These are phyloP conservation scores for Suhomyces faveliae DNA, from an alignment of 805 yeast species.

Conservation along the genomic window DNA sequence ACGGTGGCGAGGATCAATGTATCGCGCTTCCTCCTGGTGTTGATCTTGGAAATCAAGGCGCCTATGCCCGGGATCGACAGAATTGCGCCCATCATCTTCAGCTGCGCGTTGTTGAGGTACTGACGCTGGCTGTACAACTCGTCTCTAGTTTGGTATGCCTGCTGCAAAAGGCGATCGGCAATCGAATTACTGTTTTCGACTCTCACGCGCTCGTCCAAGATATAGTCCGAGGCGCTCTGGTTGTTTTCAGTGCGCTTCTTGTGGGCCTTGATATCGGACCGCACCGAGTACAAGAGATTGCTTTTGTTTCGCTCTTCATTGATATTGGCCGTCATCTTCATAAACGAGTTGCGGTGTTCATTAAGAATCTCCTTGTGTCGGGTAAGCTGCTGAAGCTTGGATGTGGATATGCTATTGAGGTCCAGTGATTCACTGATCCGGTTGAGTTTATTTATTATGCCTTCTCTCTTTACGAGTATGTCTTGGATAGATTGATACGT, in stretches of 20 bases:
- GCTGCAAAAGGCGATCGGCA: constrained; percentile 77
- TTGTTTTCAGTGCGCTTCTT: constrained; percentile 36
- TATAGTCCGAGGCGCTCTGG: constrained; percentile 62
- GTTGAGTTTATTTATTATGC: constrained; percentile 48
- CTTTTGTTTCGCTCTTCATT: constrained; percentile 73
- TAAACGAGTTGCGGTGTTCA: constrained; percentile 66
- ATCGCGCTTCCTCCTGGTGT: constrained; percentile 86
- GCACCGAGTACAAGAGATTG: constrained; percentile 72
- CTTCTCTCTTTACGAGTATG: constrained; percentile 45
- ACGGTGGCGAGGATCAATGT: constrained; percentile 77
- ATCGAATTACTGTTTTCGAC: constrained; percentile 70
- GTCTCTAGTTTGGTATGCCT: constrained; percentile 88
- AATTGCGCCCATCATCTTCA: constrained; percentile 57
- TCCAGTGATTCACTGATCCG: constrained; percentile 54
- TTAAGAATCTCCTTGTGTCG: constrained; percentile 75
- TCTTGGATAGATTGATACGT: constrained; percentile 23
- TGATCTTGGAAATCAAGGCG: constrained; percentile 71
- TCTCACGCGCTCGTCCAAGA: constrained; percentile 71
- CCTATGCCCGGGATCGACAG: constrained; percentile 81
- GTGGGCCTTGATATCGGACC: constrained; percentile 75
- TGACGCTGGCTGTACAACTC: constrained; percentile 73
- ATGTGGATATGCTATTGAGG: constrained; percentile 54
- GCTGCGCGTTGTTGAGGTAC: constrained; percentile 60
- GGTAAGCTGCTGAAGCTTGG: constrained; percentile 76
- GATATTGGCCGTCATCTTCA: constrained; percentile 56